Base-by-base conservation (phyloP, 1,284 basidiomycete genomes). In the Ceratobasidium sp. region DNA sequence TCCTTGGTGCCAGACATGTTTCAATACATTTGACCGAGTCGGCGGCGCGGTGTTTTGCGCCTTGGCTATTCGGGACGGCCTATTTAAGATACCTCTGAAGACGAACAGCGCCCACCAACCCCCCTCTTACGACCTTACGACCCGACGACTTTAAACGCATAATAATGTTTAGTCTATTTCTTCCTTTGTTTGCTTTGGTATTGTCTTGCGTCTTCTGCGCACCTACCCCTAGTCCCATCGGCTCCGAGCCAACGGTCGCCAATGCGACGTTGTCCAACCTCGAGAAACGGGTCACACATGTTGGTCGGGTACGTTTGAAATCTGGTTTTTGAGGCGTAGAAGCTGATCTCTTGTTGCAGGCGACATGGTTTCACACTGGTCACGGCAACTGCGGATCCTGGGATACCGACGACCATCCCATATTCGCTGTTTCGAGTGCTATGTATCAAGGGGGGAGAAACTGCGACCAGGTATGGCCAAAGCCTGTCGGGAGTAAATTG, bases 361-460 rank as follows among this genome's bases (percentile, higher is more conserved):
- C 70, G 1, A 73, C 70, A 30, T 73, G 70, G 70, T 73, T 73
- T 35, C 70, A 73, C 48, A 57, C 59, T 46, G 70, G 70, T 18
- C 23, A 48, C 7, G 70, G 70, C 30, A 73, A 73, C 48, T 73
- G 70, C 20, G 70, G 70, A 23, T 62, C 33, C 16, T 73, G 55
- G 38, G 59, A 73, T 20, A 73, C 44, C 30, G 70, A 73, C 20
- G 59, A 73, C 48, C n/a, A 44, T 18, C 70, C 46, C 48, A 73
- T 73, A 16, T 44, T 73, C 46, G 70, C 70, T 6, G 57, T 73
- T n/a, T 73, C 70, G 3, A 62, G 35, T 10, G 57, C 70, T 20
- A 73, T 73, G 70, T 73, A 73, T 30, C 44, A 62, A 35, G 57
- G 57, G 27, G 55, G 57, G 12, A 57, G 16, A 18, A 60, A 73